phyloP scores from a whole-genome alignment of 345 rosid genomes.

The Combretum micranthum region DNA sequence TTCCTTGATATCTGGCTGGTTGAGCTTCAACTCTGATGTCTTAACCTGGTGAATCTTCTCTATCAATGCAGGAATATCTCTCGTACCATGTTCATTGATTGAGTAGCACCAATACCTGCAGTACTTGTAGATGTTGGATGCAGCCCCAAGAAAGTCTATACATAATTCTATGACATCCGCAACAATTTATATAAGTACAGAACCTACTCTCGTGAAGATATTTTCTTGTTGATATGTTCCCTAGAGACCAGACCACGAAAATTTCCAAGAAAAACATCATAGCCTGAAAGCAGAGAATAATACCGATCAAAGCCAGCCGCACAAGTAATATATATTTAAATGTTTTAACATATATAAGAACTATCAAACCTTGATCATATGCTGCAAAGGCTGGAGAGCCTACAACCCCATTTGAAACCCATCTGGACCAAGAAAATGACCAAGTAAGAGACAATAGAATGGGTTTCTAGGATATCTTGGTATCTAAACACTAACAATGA shows the following conservation, averaged over 20 bases:
- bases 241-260: conserved; percentile 42
- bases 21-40: conserved; percentile 64
- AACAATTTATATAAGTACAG: neutral
- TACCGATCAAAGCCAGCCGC: too few species aligned
- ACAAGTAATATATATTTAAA: too few species aligned
- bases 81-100: conserved; percentile 85
- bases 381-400: conserved; percentile 99
- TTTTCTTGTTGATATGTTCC: conserved; percentile 36
- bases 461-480: too few species aligned
- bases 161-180: neutral
- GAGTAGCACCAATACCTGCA: conserved; percentile 92
- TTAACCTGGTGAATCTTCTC: conserved; percentile 87
- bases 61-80: conserved; percentile 92
- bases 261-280: conserved; percentile 45
- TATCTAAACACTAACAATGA: too few species aligned
- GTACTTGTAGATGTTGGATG: neutral
- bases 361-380: conserved; percentile 79
- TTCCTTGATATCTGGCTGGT: conserved; percentile 47
- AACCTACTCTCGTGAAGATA: conserved; percentile 30
- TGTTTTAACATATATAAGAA: too few species aligned
- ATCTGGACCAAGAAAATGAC: conserved; percentile 29
- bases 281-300: conserved; percentile 18
- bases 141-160: neutral
- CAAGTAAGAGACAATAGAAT: neutral
- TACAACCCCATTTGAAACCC: conserved; percentile 95